Percentiles rank a stretch among this genome's conserved stretches.
Conservation (phyloP, 805 yeast genomes). For the Ogataea methanolica region DNA sequence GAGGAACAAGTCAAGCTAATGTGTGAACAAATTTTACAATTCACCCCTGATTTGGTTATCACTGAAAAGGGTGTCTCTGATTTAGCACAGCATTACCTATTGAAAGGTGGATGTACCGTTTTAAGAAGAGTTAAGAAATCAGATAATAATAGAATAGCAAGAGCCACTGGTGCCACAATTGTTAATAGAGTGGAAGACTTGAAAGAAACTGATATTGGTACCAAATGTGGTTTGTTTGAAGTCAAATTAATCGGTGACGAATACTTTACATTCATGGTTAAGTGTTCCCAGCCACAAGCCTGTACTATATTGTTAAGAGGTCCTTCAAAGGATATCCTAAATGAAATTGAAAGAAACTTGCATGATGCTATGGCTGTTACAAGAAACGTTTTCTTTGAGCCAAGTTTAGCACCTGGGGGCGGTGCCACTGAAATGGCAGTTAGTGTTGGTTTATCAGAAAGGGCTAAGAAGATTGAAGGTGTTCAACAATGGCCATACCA, state of each 20-base stretch:
- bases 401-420: slow-evolving; percentile 95
- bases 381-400: slow-evolving; percentile 90
- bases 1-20: slow-evolving; percentile 90
- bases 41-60: slow-evolving; percentile 90
- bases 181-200: slow-evolving; percentile 94
- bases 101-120: slow-evolving; percentile 90
- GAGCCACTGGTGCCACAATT: slow-evolving; percentile 97
- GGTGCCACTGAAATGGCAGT: slow-evolving; percentile 99
- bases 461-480: slow-evolving; percentile 90
- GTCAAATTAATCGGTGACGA: slow-evolving; percentile 97
- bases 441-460: slow-evolving; percentile 79
- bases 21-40: slow-evolving; percentile 79
- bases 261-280: slow-evolving; percentile 79
- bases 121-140: slow-evolving; percentile 92
- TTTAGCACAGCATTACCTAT: slow-evolving; percentile 91
- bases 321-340: slow-evolving; percentile 92
- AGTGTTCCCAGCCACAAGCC: slow-evolving; percentile 84
- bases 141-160: slow-evolving; percentile 92
- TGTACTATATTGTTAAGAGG: slow-evolving; percentile 93
- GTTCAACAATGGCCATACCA: slow-evolving; percentile 98
- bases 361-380: slow-evolving; percentile 99
- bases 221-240: slow-evolving; percentile 83
- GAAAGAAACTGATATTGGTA: slow-evolving; percentile 86
- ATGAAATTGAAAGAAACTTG: slow-evolving; percentile 93
- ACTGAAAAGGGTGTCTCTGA: slow-evolving; percentile 99